Evolutionary conservation across 23 red algal species (phyloP).

Genomic region (Gracilaria domingensis): DNA sequence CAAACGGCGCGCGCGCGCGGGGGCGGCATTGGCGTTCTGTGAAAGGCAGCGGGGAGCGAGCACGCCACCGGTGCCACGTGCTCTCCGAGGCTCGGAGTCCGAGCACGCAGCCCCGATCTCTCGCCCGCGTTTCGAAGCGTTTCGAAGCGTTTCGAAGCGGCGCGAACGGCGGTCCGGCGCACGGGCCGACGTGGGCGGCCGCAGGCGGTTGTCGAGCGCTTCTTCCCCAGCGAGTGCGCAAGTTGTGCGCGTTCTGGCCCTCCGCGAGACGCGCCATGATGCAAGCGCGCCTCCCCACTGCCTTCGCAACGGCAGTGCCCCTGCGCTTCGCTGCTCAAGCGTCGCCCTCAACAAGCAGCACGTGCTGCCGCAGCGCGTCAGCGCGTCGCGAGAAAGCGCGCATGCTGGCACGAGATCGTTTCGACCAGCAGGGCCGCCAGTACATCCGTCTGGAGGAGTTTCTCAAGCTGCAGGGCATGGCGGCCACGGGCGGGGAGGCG

Average conservation of each 20-base stretch:
- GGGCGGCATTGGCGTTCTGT: neutral
- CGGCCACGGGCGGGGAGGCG: slow-evolving; percentile 54
- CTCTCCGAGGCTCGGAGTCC: too few relatives aligned
- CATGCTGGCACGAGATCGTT: slow-evolving; percentile 24
- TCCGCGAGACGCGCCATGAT: neutral
- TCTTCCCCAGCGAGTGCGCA: neutral
- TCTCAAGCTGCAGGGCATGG: slow-evolving; percentile 61
- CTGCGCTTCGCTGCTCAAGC: neutral
- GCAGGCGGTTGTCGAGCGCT: too few relatives aligned
- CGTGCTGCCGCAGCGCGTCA: neutral
- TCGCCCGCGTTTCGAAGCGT: too few relatives aligned
- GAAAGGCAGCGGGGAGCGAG: neutral
- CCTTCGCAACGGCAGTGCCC: neutral
- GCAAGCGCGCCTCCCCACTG: neutral
- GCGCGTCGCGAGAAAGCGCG: neutral
- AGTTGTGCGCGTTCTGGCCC: too few relatives aligned
- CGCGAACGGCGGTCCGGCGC: too few relatives aligned
- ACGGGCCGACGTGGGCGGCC: too few relatives aligned
- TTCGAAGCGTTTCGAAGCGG: too few relatives aligned
- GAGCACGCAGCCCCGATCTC: too few relatives aligned
- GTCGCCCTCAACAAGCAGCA: neutral
- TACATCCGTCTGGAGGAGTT: slow-evolving; percentile 63
- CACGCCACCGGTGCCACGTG: neutral
- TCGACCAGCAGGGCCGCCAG: slow-evolving; percentile 37
- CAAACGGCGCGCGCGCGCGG: neutral